Evolutionary conservation across 345 rosid species (phyloP).

Genomic region (Microthlaspi erraticum): DNA sequence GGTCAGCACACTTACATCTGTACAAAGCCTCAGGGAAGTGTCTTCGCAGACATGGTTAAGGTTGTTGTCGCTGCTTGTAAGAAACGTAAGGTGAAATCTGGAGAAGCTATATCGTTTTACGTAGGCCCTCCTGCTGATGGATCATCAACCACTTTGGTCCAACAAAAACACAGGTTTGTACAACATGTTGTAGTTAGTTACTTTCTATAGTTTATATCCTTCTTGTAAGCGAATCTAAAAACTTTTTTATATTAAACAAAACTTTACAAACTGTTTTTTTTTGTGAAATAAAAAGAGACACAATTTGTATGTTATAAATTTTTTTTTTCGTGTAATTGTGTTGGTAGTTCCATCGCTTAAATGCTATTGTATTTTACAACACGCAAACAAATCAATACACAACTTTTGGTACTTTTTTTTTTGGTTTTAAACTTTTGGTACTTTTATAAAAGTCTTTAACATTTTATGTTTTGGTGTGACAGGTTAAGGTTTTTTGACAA

Average conservation of each 20-base stretch:
- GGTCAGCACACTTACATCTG: slow-evolving; percentile 58
- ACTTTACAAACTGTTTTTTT: too few relatives aligned
- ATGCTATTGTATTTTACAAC: too few relatives aligned
- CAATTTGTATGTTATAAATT: too few relatives aligned
- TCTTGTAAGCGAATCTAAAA: neutral
- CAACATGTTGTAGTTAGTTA: neutral
- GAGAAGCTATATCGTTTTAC: slow-evolving; percentile 28
- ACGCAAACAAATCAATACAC: neutral
- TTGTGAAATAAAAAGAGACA: too few relatives aligned
- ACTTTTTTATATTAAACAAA: neutral
- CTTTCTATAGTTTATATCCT: neutral
- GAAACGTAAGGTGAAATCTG: slow-evolving; percentile 46
- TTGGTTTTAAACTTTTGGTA: neutral
- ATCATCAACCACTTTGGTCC: slow-evolving; percentile 34
- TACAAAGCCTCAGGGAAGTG: slow-evolving; percentile 61
- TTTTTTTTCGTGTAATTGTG: too few relatives aligned
- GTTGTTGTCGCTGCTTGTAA: slow-evolving; percentile 55
- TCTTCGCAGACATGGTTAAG: slow-evolving; percentile 55
- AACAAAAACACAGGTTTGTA: slow-evolving; percentile 33
- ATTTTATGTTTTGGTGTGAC: slow-evolving; percentile 20
- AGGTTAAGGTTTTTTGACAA: slow-evolving; percentile 59
- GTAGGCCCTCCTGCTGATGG: slow-evolving; percentile 34
- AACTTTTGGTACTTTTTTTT: neutral
- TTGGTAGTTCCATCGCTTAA: too few relatives aligned
- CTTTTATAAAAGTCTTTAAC: slow-evolving; percentile 32